Evolutionary conservation across 2,329 filamentous ascomycete species (phyloP).

Genomic region (Alternaria sp.): DNA sequence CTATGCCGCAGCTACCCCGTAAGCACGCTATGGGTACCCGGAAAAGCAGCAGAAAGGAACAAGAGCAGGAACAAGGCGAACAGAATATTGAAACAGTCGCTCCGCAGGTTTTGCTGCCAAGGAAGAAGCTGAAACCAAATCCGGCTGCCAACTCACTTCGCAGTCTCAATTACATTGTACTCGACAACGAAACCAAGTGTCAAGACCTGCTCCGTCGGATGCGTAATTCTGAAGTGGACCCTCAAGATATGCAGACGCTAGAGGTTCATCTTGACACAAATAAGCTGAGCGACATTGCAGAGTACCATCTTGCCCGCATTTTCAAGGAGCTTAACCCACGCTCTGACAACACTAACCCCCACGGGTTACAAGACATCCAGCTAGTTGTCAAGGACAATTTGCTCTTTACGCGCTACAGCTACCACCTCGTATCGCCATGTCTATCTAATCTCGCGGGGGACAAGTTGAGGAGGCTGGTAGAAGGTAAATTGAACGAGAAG

Average conservation of each 20-base stretch:
- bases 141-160: not conserved
- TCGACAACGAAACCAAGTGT: not conserved
- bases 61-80: not conserved
- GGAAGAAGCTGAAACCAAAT: not conserved
- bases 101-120: no score
- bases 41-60: not conserved
- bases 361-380: not conserved
- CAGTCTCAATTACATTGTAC: not conserved
- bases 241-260: not conserved
- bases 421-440: not conserved
- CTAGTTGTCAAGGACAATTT: not conserved
- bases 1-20: not conserved
- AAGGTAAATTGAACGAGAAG: not conserved
- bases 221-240: not conserved
- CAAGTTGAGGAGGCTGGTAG: not conserved
- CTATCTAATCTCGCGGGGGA: not conserved
- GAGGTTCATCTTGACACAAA: not conserved
- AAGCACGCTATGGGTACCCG: not conserved
- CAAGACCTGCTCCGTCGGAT: not conserved
- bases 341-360: not conserved
- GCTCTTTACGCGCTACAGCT: constrained; percentile 2
- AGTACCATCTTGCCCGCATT: not conserved
- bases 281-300: not conserved
- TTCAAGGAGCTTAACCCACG: not conserved
- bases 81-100: not conserved